Base-by-base conservation (phyloP, 768 basidiomycete genomes). In the Serendipita sp. region DNA sequence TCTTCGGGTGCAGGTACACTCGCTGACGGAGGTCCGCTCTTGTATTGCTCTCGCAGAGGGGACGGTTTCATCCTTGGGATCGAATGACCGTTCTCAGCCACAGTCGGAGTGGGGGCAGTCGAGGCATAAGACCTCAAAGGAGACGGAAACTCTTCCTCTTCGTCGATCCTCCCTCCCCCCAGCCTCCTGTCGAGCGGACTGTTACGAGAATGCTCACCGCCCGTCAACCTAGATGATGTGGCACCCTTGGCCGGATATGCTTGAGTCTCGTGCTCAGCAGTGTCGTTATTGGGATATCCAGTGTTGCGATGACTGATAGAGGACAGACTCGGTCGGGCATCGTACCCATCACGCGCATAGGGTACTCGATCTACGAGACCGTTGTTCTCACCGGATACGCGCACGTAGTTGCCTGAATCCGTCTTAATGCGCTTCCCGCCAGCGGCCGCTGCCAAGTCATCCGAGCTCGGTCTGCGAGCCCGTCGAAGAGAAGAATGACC, bases 71-170 rank as follows among this genome's bases (percentile, higher is more conserved):
- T 31, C 31, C 8, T 31, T 5, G 18, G 18, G 29, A 31, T 31
- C n/a, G 8, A 8, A 18, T 60, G 8, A 10, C 55, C 55, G 55
- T 60, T 60, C n/a, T 34, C 55, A 60, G 34, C n/a, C n/a, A 60
- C 33, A 10, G 33, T 36, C 4, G 27, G 55, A 1, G 55, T 37
- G 36, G 5, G 13, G 10, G 55, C 36, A 36, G 55, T 10, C 16
- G 18, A n/a, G 29, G 36, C 55, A n/a, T 33, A 36, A n/a, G 18
- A n/a, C 8, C 33, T 10, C 34, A 23, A 11, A 8, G 55, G 55
- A 27, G 55, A 60, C 4, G 55, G 55, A 18, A 60, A 60, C 27
- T 60, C 55, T 31, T 60, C 55, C 27, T 60, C 55, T n/a, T 60
- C 55, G 5, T 52, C 48, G 18, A 23, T 31, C 31, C 48, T 52